A percentile compares a stretch with the other conserved stretches of the same genome.
phyloP scores from a whole-genome alignment of 2,329 filamentous ascomycete genomes.

The Arachnopeziza araneosa region DNA sequence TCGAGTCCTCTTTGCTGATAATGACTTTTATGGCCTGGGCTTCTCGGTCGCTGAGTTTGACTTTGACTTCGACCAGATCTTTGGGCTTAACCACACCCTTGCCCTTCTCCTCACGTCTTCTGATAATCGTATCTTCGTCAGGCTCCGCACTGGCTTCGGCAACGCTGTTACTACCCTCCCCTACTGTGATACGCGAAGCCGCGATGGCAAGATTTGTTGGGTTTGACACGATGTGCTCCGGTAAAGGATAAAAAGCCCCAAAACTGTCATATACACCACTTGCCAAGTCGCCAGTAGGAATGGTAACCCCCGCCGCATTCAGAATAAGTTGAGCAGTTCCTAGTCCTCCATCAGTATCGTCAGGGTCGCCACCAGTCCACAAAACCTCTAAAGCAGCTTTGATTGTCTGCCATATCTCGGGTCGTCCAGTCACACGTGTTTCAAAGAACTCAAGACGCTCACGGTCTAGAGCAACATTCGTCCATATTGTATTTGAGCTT shows the following conservation, averaged over 20 bases:
- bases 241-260: conserved; percentile 64
- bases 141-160: conserved; percentile 12
- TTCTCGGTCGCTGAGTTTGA: conserved; percentile 35
- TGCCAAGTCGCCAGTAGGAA: conserved; percentile 67
- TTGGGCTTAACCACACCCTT: conserved; percentile 24
- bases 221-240: conserved; percentile 63
- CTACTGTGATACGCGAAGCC: conserved; percentile 24
- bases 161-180: conserved; percentile 24
- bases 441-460: conserved; percentile 87
- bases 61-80: conserved; percentile 23
- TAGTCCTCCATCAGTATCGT: conserved; percentile 38
- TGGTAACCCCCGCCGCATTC: conserved; percentile 68
- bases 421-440: conserved; percentile 70
- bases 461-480: conserved; percentile 57
- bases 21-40: conserved; percentile 56
- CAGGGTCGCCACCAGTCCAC: conserved; percentile 40
- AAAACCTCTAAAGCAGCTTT: conserved; percentile 62
- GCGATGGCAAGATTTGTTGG: conserved; percentile 48
- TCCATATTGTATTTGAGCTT: conserved; percentile 61
- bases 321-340: conserved; percentile 75
- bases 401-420: conserved; percentile 77
- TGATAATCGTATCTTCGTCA: conserved; percentile 28
- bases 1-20: conserved; percentile 55
- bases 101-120: conserved; percentile 44
- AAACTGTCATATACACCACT: conserved; percentile 62